Conservation (phyloP, 1,284 basidiomycete genomes). For the Moesziomyces antarcticus region DNA sequence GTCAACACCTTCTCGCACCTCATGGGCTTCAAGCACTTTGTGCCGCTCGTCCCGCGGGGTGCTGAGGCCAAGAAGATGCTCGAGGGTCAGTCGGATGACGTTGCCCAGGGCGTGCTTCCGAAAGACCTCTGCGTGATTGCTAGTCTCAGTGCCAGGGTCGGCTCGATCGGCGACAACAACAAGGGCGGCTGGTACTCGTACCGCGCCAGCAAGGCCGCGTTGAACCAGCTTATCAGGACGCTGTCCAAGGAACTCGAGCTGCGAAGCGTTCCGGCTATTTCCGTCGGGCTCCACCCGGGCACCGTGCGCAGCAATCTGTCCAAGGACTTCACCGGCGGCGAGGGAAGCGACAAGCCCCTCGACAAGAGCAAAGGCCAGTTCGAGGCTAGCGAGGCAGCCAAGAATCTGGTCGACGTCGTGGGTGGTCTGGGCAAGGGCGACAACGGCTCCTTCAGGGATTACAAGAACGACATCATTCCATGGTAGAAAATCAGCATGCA, state of each 20-base stretch:
- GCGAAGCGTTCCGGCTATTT: slow-evolving; percentile 73
- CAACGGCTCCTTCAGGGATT: slow-evolving; percentile 78
- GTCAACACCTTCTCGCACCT: slow-evolving; percentile 72
- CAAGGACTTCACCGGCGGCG: slow-evolving; percentile 67
- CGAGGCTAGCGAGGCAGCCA: slow-evolving; percentile 75
- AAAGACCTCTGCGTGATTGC: slow-evolving; percentile 68
- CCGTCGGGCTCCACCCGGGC: slow-evolving; percentile 68
- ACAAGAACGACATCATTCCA: slow-evolving; percentile 74
- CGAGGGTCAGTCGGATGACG: slow-evolving; percentile 52
- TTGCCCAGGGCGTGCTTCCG: slow-evolving; percentile 64
- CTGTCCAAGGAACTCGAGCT: slow-evolving; percentile 76
- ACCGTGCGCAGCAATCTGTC: slow-evolving; percentile 72
- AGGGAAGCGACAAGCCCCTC: slow-evolving; percentile 48
- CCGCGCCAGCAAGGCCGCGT: slow-evolving; percentile 78
- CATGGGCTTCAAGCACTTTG: slow-evolving; percentile 71
- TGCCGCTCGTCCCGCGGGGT: slow-evolving; percentile 69
- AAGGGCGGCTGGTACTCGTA: slow-evolving; percentile 80
- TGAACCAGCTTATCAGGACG: slow-evolving; percentile 79
- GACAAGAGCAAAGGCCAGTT: slow-evolving; percentile 71
- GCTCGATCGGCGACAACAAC: slow-evolving; percentile 75
- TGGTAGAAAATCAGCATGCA: slow-evolving; percentile 61
- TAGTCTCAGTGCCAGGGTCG: slow-evolving; percentile 74
- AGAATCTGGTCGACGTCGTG: slow-evolving; percentile 74
- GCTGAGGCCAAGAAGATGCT: slow-evolving; percentile 37
- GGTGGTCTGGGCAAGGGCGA: slow-evolving; percentile 69